Conservation (phyloP, 495 filamentous ascomycete genomes). For the Aspergillus nanangensis region DNA sequence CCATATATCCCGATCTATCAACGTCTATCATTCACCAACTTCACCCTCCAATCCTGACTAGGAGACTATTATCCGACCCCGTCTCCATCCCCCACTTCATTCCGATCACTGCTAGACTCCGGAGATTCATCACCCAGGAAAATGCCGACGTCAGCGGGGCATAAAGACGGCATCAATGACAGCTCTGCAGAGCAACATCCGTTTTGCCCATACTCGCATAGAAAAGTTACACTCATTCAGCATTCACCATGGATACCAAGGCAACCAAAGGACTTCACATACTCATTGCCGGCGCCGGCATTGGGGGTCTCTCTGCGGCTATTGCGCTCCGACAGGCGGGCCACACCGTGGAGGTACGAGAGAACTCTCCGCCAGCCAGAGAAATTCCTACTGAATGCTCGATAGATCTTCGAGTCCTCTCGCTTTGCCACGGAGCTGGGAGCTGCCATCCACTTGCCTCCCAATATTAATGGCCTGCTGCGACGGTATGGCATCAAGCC, state of each 20-base stretch:
- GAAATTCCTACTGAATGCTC: neutral
- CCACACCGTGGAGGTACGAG: slow-evolving; percentile 2
- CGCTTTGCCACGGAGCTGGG: slow-evolving; percentile 1
- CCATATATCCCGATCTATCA: neutral
- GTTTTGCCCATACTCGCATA: no score
- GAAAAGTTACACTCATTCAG: neutral
- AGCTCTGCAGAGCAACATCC: no score
- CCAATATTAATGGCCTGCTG: slow-evolving; percentile 2
- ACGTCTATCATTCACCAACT: no score
- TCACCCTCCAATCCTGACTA: no score
- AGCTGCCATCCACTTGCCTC: slow-evolving; percentile 4
- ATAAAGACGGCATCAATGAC: no score
- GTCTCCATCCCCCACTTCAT: no score
- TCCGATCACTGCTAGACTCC: no score
- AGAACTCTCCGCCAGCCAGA: neutral
- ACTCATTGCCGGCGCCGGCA: slow-evolving; percentile 4
- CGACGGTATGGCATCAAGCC: neutral
- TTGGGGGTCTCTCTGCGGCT: slow-evolving; percentile 4
- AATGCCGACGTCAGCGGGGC: no score
- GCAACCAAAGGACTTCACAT: neutral
- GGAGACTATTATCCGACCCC: no score
- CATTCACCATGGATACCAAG: neutral
- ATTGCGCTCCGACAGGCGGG: slow-evolving; percentile 3
- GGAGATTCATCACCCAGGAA: no score
- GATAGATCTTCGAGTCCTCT: slow-evolving; percentile 4